phyloP scores from a whole-genome alignment of 1,284 basidiomycete genomes.

The Rhodotorula sp. region DNA sequence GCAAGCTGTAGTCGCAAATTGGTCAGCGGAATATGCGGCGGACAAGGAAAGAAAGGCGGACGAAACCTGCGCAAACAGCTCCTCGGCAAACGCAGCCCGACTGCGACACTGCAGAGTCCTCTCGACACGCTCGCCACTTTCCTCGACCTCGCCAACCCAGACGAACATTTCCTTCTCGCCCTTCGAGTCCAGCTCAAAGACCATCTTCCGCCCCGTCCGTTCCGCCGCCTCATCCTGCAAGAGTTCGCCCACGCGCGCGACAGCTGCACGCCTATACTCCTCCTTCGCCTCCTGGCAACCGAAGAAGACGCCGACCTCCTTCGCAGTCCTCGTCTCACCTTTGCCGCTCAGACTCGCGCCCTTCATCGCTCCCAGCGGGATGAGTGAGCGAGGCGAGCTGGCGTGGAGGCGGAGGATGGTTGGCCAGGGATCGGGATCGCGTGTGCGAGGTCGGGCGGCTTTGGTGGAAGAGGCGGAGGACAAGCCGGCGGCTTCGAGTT shows the following conservation, averaged over 20 bases:
- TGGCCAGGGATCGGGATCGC: constrained; percentile 28
- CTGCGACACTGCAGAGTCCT: background rate
- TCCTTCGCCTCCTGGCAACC: constrained; percentile 29
- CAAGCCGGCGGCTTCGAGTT: background rate
- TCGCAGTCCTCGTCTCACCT: constrained; percentile 20
- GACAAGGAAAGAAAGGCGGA: too few relatives aligned
- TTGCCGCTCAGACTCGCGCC: constrained; percentile 34
- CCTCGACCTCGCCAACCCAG: constrained; percentile 1
- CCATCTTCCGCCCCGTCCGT: constrained; percentile 21
- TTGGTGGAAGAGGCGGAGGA: background rate
- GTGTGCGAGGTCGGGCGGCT: background rate
- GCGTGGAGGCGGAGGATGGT: constrained; percentile 29
- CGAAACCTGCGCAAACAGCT: constrained; percentile 35
- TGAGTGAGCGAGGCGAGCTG: constrained; percentile 5
- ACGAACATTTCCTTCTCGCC: background rate
- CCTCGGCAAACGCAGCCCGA: constrained; percentile 32
- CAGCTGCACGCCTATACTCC: constrained; percentile 9
- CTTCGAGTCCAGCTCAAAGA: constrained; percentile 8
- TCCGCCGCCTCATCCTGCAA: background rate
- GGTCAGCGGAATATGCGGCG: too few relatives aligned
- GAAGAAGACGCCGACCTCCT: constrained; percentile 34
- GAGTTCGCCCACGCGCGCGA: constrained; percentile 27
- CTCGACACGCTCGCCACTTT: background rate
- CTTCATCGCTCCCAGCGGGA: constrained; percentile 29
- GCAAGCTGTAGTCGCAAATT: constrained; percentile 14